A percentile compares a stretch with the other conserved stretches of the same genome.
phyloP scores from a whole-genome alignment of 768 basidiomycete genomes.

The Mycena galericulata region DNA sequence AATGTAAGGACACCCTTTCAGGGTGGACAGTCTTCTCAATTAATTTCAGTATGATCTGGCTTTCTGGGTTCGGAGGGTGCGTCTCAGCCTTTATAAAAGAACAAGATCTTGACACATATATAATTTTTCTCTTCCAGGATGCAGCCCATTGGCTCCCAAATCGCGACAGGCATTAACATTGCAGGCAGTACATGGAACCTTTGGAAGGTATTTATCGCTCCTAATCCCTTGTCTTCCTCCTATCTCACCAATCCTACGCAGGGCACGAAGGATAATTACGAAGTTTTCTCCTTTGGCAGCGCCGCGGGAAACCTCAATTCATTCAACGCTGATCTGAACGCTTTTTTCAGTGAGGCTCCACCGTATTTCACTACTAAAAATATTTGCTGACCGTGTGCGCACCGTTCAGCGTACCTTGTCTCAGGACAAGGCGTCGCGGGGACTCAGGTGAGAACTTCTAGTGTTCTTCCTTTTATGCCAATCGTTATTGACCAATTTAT shows the following conservation, averaged over 20 bases:
- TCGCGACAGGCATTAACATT: slow-evolving; percentile 53
- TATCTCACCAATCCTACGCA: slow-evolving; percentile 53
- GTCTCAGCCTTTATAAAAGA: slow-evolving; percentile 19
- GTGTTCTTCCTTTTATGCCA: neutral
- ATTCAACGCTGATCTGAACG: slow-evolving; percentile 65
- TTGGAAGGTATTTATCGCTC: slow-evolving; percentile 63
- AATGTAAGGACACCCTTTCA: slow-evolving; percentile 51
- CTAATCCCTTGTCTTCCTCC: slow-evolving; percentile 58
- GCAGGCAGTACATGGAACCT: slow-evolving; percentile 67
- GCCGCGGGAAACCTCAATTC: slow-evolving; percentile 58
- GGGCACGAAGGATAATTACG: slow-evolving; percentile 67
- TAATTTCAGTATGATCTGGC: slow-evolving; percentile 67
- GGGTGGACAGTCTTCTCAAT: neutral
- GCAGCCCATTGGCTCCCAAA: slow-evolving; percentile 65
- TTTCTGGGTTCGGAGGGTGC: slow-evolving; percentile 66
- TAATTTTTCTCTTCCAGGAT: slow-evolving; percentile 50
- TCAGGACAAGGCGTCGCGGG: slow-evolving; percentile 58
- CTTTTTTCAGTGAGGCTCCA: slow-evolving; percentile 63
- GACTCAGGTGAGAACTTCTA: slow-evolving; percentile 51
- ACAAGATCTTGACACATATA: neutral
- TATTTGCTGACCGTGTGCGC: neutral
- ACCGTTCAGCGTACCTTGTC: slow-evolving; percentile 54
- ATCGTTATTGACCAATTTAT: neutral
- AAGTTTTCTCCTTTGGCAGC: slow-evolving; percentile 68
- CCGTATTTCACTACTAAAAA: neutral